Evolutionary conservation across 2,329 filamentous ascomycete species (phyloP), one percentile per base, ranked within the genome.

Genomic region (Didymella sp.): DNA sequence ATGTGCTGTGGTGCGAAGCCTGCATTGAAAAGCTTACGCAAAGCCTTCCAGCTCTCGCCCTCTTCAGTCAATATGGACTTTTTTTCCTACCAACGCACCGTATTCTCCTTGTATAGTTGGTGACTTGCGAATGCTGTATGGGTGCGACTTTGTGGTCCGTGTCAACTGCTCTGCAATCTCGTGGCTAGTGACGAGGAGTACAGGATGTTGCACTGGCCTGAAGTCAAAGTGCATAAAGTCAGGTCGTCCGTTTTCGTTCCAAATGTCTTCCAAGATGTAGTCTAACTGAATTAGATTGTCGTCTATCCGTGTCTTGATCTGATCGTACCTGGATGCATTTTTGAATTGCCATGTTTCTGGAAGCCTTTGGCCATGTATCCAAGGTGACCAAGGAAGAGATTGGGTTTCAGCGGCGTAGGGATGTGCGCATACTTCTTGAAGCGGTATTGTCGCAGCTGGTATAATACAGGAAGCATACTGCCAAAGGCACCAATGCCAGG

Each of bases 1-100:
- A 79, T 52, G 57, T 78, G 74, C 31, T 70, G 67, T 3, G 71
- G 68, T 4, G 70, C 69, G 48, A 79, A 79, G 3, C 73, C 76
- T 13, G 71, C 69, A 28, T 76, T 75, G 62, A 76, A 77, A 1
- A 67, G 69, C 42, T 70, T 69, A 27, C 75, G 70, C 44, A 75
- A 64, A 4, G 43, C 48, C 60, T 75, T 78, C 76, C 76, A 77
- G 1, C 58, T 53, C 42, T 71, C 68, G 13, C 67, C 70, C 9
- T 51, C 9, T 35, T 60, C 58, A 33, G 42, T 60, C 8, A 77
- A 59, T 8, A 77, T 56, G 3, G 74, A 74, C 15, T 55, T 56
- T 25, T 25, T 53, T 50, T 2, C 74, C 74, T n/a, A 76, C 55
- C 8, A 73, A 58, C 3, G 51, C 50, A 5, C 49, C 55, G 19